phyloP scores from a whole-genome alignment of 768 basidiomycete genomes.

The Rhizopogon vesiculosus region DNA sequence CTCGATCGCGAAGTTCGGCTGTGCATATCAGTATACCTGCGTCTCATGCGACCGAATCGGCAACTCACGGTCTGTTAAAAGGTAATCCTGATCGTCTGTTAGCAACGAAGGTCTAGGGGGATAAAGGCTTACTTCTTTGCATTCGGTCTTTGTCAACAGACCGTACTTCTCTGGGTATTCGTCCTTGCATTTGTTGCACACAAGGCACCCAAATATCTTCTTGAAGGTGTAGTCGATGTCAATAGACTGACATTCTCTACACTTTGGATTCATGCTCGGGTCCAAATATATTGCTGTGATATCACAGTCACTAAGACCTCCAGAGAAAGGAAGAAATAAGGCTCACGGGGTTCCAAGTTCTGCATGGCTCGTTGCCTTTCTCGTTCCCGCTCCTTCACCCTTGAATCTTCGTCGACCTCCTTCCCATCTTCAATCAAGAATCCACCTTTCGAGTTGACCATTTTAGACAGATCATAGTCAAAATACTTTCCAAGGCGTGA shows the following conservation, averaged over 20 bases:
- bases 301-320: background rate
- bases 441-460: constrained; percentile 95
- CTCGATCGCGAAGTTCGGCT: constrained; percentile 93
- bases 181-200: constrained; percentile 90
- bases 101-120: background rate
- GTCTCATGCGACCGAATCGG: background rate
- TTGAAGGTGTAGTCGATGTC: constrained; percentile 83
- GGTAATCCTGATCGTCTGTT: constrained; percentile 65
- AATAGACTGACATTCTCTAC: constrained; percentile 79
- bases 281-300: constrained; percentile 74
- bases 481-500: constrained; percentile 87
- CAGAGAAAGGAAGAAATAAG: constrained; percentile 1
- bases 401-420: constrained; percentile 70
- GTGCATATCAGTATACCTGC: constrained; percentile 1
- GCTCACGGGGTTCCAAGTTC: constrained; percentile 70
- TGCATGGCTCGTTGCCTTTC: constrained; percentile 75
- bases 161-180: constrained; percentile 90
- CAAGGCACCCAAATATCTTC: constrained; percentile 78
- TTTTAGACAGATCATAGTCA: constrained; percentile 95
- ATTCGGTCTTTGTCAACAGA: constrained; percentile 96
- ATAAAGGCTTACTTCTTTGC: constrained; percentile 68
- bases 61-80: constrained; percentile 82
- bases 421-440: constrained; percentile 90
- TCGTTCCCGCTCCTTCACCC: constrained; percentile 74
- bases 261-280: constrained; percentile 71